Conservation (phyloP, 2,329 filamentous ascomycete species). For the Pseudogymnoascus sp. region DNA sequence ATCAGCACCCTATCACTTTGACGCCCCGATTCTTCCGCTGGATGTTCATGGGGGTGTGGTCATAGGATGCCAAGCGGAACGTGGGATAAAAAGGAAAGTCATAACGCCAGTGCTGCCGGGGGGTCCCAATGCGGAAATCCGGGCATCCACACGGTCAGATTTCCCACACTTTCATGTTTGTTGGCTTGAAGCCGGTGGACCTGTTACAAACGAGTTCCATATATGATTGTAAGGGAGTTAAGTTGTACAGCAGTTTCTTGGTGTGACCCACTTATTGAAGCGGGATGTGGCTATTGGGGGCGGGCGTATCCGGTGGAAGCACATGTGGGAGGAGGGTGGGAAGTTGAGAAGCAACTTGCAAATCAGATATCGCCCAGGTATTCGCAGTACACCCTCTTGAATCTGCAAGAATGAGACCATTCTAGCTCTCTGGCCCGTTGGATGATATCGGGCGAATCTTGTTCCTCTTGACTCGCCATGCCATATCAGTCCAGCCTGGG, state of each 20-base stretch:
- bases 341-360: background rate
- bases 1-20: background rate
- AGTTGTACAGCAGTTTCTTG: background rate
- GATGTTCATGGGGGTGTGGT: background rate
- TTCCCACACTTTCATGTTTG: background rate
- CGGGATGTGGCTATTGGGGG: constrained; percentile 3
- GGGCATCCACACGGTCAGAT: background rate
- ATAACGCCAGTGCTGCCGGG: background rate
- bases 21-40: background rate
- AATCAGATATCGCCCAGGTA: background rate
- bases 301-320: background rate
- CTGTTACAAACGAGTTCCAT: constrained; percentile 5
- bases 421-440: background rate
- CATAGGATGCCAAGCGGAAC: background rate
- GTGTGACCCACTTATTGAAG: background rate
- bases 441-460: background rate
- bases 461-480: background rate
- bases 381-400: background rate
- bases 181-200: background rate
- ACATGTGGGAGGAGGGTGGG: background rate
- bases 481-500: background rate
- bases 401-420: background rate
- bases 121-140: background rate
- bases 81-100: constrained; percentile 8
- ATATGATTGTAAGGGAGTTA: background rate